Conservation (phyloP, 495 filamentous ascomycete species). For the Chaetomium fimeti region DNA sequence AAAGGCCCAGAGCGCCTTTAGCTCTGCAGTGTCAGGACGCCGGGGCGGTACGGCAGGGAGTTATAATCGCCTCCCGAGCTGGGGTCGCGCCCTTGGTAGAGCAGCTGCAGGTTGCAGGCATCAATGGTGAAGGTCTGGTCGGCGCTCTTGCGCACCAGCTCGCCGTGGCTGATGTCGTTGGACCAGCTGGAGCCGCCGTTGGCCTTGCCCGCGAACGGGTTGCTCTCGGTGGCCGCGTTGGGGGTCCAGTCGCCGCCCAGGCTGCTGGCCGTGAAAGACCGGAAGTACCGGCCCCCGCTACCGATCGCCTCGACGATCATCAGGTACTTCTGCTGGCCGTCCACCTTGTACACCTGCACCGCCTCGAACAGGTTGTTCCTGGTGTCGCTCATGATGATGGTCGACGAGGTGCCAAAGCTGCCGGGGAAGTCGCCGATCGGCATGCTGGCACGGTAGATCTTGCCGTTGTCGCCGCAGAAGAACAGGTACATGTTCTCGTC, state of each 20-base stretch:
- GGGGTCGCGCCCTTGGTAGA: slow-evolving; percentile 57
- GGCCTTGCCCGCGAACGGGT: slow-evolving; percentile 60
- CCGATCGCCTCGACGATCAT: slow-evolving; percentile 66
- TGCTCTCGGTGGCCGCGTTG: slow-evolving; percentile 51
- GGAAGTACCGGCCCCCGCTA: slow-evolving; percentile 59
- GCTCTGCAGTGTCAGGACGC: slow-evolving; percentile 48
- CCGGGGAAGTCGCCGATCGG: slow-evolving; percentile 58
- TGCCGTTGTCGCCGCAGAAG: slow-evolving; percentile 64
- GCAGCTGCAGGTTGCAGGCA: slow-evolving; percentile 57
- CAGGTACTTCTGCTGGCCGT: slow-evolving; percentile 53
- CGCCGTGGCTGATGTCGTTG: slow-evolving; percentile 65
- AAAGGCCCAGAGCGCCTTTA: background rate
- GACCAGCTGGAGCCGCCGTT: slow-evolving; percentile 64
- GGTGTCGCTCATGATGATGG: slow-evolving; percentile 50
- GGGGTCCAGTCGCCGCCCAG: slow-evolving; percentile 55
- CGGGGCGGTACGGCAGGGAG: slow-evolving; percentile 52
- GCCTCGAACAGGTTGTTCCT: slow-evolving; percentile 61
- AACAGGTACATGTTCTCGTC: slow-evolving; percentile 59
- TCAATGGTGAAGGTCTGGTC: slow-evolving; percentile 60
- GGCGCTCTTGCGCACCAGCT: slow-evolving; percentile 52
- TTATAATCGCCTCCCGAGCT: slow-evolving; percentile 42
- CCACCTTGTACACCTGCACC: slow-evolving; percentile 61
- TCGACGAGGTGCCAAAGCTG: slow-evolving; percentile 52
- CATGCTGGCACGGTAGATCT: slow-evolving; percentile 61
- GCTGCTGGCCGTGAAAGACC: slow-evolving; percentile 58